Evolutionary conservation across 345 rosid species (phyloP).

Genomic region (Raphanus sativus): DNA sequence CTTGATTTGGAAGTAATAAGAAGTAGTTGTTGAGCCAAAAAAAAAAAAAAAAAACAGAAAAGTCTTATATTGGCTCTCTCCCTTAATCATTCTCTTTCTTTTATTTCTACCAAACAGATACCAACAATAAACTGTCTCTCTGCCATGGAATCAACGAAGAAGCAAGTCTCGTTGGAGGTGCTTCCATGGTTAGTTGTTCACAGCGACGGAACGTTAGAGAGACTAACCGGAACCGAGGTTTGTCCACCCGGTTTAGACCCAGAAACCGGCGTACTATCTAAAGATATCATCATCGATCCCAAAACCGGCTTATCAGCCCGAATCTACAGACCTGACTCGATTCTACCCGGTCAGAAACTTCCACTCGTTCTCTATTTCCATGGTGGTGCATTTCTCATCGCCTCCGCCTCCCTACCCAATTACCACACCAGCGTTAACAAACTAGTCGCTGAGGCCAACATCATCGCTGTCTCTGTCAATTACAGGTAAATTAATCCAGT

Average conservation of each 20-base stretch:
- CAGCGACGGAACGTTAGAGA: conserved; percentile 60
- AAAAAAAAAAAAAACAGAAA: too few species aligned
- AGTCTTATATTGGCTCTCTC: not conserved
- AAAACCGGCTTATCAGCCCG: conserved; percentile 58
- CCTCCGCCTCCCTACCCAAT: conserved; percentile 54
- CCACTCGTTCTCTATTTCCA: conserved; percentile 77
- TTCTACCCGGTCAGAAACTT: conserved; percentile 37
- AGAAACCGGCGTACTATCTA: conserved; percentile 55
- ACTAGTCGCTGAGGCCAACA: conserved; percentile 53
- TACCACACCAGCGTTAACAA: conserved; percentile 68
- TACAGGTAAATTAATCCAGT: conserved; percentile 46
- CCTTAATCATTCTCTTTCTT: not conserved
- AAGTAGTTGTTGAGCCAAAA: too few species aligned
- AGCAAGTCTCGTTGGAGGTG: conserved; percentile 48
- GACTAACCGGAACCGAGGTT: conserved; percentile 56
- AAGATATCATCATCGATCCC: conserved; percentile 55
- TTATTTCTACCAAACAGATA: not conserved
- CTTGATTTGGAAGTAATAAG: too few species aligned
- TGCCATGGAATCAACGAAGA: conserved; percentile 45
- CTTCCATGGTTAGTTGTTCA: conserved; percentile 60
- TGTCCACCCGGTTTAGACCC: conserved; percentile 59
- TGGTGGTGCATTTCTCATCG: conserved; percentile 76
- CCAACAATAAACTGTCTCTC: not conserved
- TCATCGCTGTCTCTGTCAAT: conserved; percentile 59
- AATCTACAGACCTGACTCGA: conserved; percentile 53